A percentile compares a stretch with the other conserved stretches of the same genome.
Evolutionary conservation across 805 yeast species (phyloP).

Genomic region (Metschnikowia continentalis): DNA sequence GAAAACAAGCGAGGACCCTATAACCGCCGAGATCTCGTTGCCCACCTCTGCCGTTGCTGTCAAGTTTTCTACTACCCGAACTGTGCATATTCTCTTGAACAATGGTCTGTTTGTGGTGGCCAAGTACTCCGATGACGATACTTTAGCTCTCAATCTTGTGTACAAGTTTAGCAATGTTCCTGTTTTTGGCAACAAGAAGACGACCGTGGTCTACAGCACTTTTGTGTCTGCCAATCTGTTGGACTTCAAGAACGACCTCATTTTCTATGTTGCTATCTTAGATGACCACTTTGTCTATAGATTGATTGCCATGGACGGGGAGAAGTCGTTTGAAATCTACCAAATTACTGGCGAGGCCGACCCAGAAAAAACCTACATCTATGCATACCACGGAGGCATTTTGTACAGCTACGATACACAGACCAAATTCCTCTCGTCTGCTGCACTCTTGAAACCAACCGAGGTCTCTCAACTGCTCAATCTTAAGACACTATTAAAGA

Average conservation of each 20-base stretch:
- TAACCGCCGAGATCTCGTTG: conserved; percentile 10
- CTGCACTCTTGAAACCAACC: conserved; percentile 23
- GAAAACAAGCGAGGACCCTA: conserved; percentile 10
- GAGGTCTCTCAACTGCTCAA: conserved; percentile 17
- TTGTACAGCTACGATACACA: conserved; percentile 23
- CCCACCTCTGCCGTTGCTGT: conserved; percentile 12
- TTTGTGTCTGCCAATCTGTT: conserved; percentile 23
- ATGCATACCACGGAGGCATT: conserved; percentile 24
- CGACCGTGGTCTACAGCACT: conserved; percentile 26
- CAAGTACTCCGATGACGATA: conserved; percentile 2
- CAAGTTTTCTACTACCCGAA: conserved; percentile 7
- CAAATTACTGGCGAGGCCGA: conserved; percentile 12
- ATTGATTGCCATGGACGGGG: conserved; percentile 23
- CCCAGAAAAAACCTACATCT: conserved; percentile 8
- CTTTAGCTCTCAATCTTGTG: conserved; percentile 6
- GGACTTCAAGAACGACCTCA: conserved; percentile 23
- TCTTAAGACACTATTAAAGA: conserved; percentile 17
- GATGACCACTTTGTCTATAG: conserved; percentile 15
- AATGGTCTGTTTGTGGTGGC: conserved; percentile 27
- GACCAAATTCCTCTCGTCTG: conserved; percentile 17
- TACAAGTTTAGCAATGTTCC: conserved; percentile 10
- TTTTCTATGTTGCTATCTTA: conserved; percentile 15
- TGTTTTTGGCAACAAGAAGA: conserved; percentile 5
- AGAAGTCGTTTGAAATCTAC: conserved; percentile 22
- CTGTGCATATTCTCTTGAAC: conserved; percentile 25